Evolutionary conservation across 2,329 filamentous ascomycete species (phyloP).

Genomic region (Hypoxylon sp.): DNA sequence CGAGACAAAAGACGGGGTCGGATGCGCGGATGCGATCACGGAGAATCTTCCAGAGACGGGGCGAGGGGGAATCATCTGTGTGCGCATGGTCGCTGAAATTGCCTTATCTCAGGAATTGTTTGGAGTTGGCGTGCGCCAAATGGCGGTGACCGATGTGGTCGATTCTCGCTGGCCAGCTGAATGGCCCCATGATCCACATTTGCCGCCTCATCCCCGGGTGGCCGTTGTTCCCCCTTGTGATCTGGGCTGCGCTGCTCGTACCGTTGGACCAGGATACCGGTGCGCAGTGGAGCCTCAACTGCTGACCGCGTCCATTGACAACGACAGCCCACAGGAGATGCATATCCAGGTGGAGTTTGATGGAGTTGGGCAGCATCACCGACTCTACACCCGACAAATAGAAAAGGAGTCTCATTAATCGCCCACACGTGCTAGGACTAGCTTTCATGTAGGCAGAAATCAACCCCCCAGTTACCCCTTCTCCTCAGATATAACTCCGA

Average conservation of each 20-base stretch:
- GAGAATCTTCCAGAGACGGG: constrained; percentile 24
- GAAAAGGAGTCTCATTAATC: constrained; percentile 34
- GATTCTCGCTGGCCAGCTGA: constrained; percentile 47
- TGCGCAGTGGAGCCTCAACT: constrained; percentile 43
- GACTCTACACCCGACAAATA: constrained; percentile 35
- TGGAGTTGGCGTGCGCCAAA: constrained; percentile 41
- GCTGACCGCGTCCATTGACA: constrained; percentile 47
- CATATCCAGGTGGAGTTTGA: constrained; percentile 49
- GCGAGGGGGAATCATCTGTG: constrained; percentile 10
- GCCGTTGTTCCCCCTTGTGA: constrained; percentile 40
- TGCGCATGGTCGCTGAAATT: constrained; percentile 30
- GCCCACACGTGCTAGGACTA: constrained; percentile 31
- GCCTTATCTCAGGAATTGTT: constrained; percentile 31
- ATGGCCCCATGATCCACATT: constrained; percentile 44
- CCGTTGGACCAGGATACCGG: constrained; percentile 43
- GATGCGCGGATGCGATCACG: constrained; percentile 31
- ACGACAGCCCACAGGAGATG: constrained; percentile 41
- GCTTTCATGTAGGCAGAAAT: constrained; percentile 22
- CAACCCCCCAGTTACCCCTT: constrained; percentile 21
- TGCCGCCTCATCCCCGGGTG: constrained; percentile 47
- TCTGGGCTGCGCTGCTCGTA: constrained; percentile 41
- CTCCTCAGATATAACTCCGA: constrained; percentile 40
- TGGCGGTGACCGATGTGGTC: constrained; percentile 53
- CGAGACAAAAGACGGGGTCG: constrained; percentile 16
- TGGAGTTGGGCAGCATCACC: constrained; percentile 52